A percentile compares a stretch with the other conserved stretches of the same genome.
phyloP scores from a whole-genome alignment of 129 eudicot genomes.

The Erigeron canadensis region DNA sequence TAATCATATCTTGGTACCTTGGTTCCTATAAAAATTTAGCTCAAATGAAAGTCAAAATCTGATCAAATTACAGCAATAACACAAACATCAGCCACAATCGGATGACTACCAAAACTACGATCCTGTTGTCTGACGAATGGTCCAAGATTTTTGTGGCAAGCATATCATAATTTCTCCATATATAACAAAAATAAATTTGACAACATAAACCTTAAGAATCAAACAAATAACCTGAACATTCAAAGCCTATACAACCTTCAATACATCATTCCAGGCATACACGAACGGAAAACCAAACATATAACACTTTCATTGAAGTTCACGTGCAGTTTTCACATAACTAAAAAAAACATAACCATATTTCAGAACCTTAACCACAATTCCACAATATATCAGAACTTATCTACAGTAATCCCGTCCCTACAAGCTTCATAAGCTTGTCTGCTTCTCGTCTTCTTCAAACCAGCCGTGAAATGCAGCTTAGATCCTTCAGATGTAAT shows the following conservation, averaged over 20 bases:
- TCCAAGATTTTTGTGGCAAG: neutral
- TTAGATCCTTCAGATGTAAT: conserved; percentile 67
- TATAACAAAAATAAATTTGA: neutral
- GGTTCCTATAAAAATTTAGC: too few relatives aligned
- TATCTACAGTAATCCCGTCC: conserved; percentile 64
- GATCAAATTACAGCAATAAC: neutral
- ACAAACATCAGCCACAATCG: neutral
- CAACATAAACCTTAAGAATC: too few relatives aligned
- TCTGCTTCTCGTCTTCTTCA: conserved; percentile 70
- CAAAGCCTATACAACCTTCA: conserved; percentile 23
- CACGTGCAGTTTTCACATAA: neutral
- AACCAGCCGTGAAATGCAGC: conserved; percentile 71
- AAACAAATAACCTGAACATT: conserved; percentile 8
- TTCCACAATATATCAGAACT: conserved; percentile 44
- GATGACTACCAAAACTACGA: neutral
- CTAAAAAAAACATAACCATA: neutral
- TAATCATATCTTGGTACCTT: too few relatives aligned
- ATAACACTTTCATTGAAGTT: conserved; percentile 17
- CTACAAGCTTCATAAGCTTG: conserved; percentile 77
- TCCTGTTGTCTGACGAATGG: neutral
- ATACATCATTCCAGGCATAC: neutral
- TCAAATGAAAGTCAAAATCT: neutral
- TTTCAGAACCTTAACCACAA: neutral
- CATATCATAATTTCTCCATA: neutral
- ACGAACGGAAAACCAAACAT: neutral